These are phyloP conservation scores for Caryocar brasiliense DNA, from an alignment of 441 rosid species.

Conservation along the genomic window DNA sequence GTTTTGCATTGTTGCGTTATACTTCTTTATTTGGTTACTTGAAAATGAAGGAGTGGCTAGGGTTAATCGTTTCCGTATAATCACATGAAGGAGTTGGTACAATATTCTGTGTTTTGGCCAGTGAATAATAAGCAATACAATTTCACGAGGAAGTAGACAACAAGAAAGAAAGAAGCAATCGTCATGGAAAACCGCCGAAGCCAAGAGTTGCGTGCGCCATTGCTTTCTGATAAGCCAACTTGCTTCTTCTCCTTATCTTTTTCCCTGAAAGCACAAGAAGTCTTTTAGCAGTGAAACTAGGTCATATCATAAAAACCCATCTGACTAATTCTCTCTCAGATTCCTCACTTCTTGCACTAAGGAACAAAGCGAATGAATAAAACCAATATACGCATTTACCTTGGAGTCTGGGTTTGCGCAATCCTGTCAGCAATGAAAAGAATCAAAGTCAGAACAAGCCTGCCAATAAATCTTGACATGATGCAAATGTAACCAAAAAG, in stretches of 20 bases:
- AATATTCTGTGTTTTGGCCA: too few relatives aligned
- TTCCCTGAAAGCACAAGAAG: slow-evolving; percentile 16
- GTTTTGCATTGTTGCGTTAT: too few relatives aligned
- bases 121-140: slow-evolving; percentile 17
- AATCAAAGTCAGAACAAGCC: too few relatives aligned
- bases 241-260: background rate
- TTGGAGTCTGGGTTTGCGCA: background rate
- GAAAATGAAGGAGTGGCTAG: too few relatives aligned
- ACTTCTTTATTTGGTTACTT: too few relatives aligned
- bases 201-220: background rate
- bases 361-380: background rate
- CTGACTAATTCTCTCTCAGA: background rate
- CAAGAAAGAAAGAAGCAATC: slow-evolving; percentile 18
- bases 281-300: background rate
- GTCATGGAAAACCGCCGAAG: slow-evolving; percentile 14
- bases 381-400: too few relatives aligned
- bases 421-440: background rate
- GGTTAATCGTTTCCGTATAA: too few relatives aligned
- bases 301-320: background rate
- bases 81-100: too few relatives aligned
- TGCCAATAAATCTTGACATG: too few relatives aligned
- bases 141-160: slow-evolving; percentile 30
- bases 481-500: background rate
- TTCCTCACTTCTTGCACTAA: too few relatives aligned
- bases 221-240: background rate